phyloP scores from a whole-genome alignment of 2,329 filamentous ascomycete genomes.

The Fusarium sp. region DNA sequence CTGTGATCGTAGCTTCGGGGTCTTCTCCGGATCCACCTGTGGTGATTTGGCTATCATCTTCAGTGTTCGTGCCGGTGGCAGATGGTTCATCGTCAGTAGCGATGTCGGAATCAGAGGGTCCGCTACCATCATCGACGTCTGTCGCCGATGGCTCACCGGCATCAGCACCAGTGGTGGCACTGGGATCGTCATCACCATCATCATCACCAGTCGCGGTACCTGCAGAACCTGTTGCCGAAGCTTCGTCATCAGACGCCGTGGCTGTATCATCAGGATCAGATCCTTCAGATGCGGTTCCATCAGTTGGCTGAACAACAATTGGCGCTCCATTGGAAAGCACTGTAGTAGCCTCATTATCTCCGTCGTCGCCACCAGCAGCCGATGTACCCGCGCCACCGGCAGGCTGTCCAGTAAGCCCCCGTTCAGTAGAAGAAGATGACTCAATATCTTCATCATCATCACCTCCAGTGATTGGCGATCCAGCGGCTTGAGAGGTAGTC shows the following conservation, averaged over 20 bases:
- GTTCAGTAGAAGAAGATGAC: background rate
- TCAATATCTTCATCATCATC: too few species aligned
- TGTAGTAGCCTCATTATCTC: background rate
- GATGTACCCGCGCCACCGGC: background rate
- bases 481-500: background rate
- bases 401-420: background rate
- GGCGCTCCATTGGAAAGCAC: background rate
- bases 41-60: background rate
- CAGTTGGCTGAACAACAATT: background rate
- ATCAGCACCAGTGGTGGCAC: background rate
- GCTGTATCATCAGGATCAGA: background rate
- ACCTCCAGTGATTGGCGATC: background rate
- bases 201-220: background rate
- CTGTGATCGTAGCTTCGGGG: background rate
- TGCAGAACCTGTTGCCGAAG: background rate
- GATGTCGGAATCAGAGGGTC: background rate
- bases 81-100: background rate
- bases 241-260: fast-evolving
- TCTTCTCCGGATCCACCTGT: background rate
- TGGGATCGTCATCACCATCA: background rate
- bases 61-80: background rate
- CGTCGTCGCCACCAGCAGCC: fast-evolving
- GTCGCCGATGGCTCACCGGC: background rate
- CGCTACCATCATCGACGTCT: background rate
- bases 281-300: background rate